phyloP scores from a whole-genome alignment of 805 yeast species.

The Priceomyces melissophilus region DNA sequence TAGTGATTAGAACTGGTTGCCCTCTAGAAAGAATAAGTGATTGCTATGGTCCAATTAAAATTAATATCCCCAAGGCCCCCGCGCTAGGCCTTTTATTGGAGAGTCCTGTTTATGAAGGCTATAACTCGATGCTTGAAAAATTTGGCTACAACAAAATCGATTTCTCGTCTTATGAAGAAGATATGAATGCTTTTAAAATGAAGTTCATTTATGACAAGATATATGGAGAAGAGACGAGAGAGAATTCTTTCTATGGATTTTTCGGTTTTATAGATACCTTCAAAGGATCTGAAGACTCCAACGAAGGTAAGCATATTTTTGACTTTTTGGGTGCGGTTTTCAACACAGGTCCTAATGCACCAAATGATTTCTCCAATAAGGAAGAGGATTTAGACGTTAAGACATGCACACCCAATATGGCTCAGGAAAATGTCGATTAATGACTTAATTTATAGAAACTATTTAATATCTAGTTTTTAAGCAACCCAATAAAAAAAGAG shows the following conservation, averaged over 20 bases:
- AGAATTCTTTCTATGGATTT: conserved; percentile 85
- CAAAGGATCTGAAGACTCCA: conserved; percentile 31
- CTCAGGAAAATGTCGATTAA: conserved; percentile 17
- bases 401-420: conserved; percentile 1
- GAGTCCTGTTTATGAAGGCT: conserved; percentile 86
- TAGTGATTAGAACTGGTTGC: conserved; percentile 81
- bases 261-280: conserved; percentile 87
- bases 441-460: too few relatives aligned
- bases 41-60: conserved; percentile 68
- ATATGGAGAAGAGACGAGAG: conserved; percentile 83
- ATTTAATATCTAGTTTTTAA: too few relatives aligned
- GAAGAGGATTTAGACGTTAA: conserved; percentile 7
- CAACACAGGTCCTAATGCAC: conserved; percentile 12
- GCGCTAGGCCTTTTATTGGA: conserved; percentile 89
- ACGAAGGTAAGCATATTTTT: conserved; percentile 57
- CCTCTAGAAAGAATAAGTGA: conserved; percentile 72
- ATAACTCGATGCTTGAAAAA: conserved; percentile 65
- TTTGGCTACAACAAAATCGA: conserved; percentile 76
- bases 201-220: conserved; percentile 88
- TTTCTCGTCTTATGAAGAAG: conserved; percentile 59
- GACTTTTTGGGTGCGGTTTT: conserved; percentile 52
- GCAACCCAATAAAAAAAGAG: too few relatives aligned
- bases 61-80: conserved; percentile 96
- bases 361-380: conserved; percentile 8
- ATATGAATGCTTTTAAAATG: conserved; percentile 84